These are phyloP conservation scores for Barnettozyma californica DNA, from an alignment of 805 yeast genomes.

Conservation along the genomic window DNA sequence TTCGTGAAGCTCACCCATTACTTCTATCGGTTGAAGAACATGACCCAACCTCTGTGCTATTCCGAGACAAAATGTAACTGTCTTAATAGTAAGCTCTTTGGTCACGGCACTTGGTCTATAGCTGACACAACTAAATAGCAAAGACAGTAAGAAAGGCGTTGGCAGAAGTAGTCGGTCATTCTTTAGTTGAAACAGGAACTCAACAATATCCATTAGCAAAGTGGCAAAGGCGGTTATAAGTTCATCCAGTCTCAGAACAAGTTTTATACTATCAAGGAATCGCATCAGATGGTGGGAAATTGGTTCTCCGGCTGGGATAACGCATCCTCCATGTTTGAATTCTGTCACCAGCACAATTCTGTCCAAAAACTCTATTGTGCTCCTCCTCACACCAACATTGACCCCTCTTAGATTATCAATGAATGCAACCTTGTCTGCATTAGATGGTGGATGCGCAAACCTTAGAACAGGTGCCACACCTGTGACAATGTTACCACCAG, in stretches of 20 bases:
- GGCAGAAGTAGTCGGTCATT: constrained; percentile 25
- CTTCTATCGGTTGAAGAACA: constrained; percentile 19
- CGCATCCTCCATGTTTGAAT: constrained; percentile 15
- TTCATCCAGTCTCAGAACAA: constrained; percentile 42
- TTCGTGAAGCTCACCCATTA: constrained; percentile 20
- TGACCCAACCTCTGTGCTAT: constrained; percentile 24
- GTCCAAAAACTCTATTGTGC: constrained; percentile 32
- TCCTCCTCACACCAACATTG: constrained; percentile 30
- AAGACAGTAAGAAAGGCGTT: constrained; percentile 55
- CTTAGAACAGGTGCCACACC: background rate
- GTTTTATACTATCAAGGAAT: constrained; percentile 39
- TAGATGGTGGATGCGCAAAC: constrained; percentile 9
- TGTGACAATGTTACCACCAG: background rate
- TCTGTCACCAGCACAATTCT: constrained; percentile 21
- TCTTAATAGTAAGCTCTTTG: constrained; percentile 20
- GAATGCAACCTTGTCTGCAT: constrained; percentile 34
- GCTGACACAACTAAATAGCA: constrained; percentile 48
- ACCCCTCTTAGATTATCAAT: constrained; percentile 30
- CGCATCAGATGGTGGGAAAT: constrained; percentile 33
- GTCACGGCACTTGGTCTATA: constrained; percentile 62
- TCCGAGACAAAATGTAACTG: background rate
- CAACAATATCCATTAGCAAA: constrained; percentile 28
- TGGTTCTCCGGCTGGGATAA: constrained; percentile 29
- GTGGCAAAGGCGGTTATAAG: constrained; percentile 40
- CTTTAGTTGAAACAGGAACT: constrained; percentile 4